Evolutionary conservation across 225 moss, liverwort and hornwort genomes (phyloP).

Genomic region (Rhytidiadelphus loreus): DNA sequence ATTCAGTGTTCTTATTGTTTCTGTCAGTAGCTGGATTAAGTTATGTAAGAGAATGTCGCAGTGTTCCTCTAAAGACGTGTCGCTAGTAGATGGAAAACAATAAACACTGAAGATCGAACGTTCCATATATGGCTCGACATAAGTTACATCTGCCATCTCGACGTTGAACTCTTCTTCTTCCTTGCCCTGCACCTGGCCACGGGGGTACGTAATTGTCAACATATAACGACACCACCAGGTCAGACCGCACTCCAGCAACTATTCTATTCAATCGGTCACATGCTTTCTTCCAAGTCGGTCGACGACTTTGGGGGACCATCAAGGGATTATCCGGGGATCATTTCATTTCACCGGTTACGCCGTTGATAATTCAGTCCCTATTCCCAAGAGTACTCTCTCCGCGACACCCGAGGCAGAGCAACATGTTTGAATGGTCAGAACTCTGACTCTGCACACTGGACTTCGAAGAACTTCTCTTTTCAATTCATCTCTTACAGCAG

Average conservation of each 20-base stretch:
- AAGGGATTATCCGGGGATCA: background rate
- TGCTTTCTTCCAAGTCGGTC: background rate
- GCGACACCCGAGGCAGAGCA: background rate
- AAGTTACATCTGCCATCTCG: background rate
- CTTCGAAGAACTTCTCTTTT: background rate
- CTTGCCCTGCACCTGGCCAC: background rate
- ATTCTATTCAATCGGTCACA: background rate
- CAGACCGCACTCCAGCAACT: background rate
- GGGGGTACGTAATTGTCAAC: background rate
- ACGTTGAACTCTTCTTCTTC: background rate
- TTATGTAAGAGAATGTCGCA: background rate
- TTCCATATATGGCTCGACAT: background rate
- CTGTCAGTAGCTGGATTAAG: background rate
- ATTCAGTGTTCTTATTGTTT: background rate
- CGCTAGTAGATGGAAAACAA: background rate
- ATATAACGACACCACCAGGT: background rate
- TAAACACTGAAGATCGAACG: background rate
- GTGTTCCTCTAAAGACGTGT: background rate
- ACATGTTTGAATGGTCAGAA: background rate
- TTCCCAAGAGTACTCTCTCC: background rate
- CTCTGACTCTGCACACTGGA: background rate
- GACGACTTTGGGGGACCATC: background rate
- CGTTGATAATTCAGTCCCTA: background rate
- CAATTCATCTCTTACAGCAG: background rate
- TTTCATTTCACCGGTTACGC: background rate